Evolutionary conservation across 768 basidiomycete species (phyloP), one percentile per base, ranked within the genome.

Genomic region (Piloderma croceum): DNA sequence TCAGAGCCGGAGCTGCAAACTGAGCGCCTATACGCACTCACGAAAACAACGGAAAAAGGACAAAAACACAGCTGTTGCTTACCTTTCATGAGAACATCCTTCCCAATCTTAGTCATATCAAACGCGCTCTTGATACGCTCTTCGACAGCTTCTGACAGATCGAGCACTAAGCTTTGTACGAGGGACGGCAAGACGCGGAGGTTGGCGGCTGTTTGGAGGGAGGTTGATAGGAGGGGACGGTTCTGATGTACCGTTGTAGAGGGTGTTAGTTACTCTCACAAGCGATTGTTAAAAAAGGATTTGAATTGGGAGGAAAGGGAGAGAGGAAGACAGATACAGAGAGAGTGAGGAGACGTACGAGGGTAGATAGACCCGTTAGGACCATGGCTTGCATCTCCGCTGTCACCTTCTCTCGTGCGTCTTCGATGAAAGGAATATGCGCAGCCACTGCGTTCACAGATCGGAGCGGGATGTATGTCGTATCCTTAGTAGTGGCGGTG

Each of bases 121-220:
- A 99, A 96, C 0, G 90, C 81, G 24, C 68, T 72, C 17, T 75
- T 77, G 44, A 97, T 89, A 11, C 90, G 76, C 21, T 78, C 74
- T 49, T 90, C 86, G 3, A 96, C 84, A 1, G 84, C 81, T 35
- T 88, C 81, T 15, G 82, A 87, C 6, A 97, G 65, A 57, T 94
- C 90, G 5, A 65, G 62, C 13, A 96, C 66, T 2, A 98, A 74
- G 38, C 77, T 76, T 42, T 83, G 78, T 4, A 97, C 87, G 5
- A 97, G 74, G 19, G 79, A 74, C 0, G 94, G 88, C 9, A 99
- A 70, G 12, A 88, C 76, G 21, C 84, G 74, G 11, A 99, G 76
- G 57, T 97, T 99, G 62, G 90, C 87, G 4, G 94, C 92, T 2
- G 91, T 97, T 69, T 98, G 96, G 10, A 99, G 71, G 0, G 94